These are phyloP conservation scores for Ophidiomyces ophidiicola DNA, from an alignment of 2,329 filamentous ascomycete genomes.

Conservation along the genomic window DNA sequence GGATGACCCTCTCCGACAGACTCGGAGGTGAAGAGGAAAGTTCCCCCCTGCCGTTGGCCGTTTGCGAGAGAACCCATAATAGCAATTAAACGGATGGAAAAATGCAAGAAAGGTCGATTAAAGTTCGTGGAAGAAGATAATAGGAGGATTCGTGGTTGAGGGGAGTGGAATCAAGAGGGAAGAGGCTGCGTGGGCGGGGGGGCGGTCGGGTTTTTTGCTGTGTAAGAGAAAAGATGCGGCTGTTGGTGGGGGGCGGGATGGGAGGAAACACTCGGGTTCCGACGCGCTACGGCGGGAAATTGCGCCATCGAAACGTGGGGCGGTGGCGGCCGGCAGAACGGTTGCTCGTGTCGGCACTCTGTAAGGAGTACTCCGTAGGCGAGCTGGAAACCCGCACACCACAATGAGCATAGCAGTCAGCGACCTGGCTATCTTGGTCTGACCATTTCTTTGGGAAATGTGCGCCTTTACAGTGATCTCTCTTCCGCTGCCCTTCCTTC, in stretches of 20 bases:
- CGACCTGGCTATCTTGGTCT: no score
- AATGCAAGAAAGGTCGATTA: conserved; percentile 17
- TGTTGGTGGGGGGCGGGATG: no score
- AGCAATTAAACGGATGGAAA: conserved; percentile 20
- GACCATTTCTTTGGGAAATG: background rate
- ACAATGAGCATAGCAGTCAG: no score
- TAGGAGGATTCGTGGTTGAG: conserved; percentile 4
- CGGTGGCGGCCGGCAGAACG: conserved; percentile 8
- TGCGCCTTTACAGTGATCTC: background rate
- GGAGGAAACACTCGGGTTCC: no score
- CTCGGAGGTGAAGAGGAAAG: conserved; percentile 83
- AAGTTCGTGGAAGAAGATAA: background rate
- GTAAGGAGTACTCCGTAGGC: no score
- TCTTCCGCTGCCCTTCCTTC: no score
- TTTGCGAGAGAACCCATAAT: conserved; percentile 41
- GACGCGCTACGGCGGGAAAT: no score
- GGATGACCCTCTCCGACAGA: conserved; percentile 84
- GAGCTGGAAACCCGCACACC: no score
- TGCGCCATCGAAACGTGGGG: no score
- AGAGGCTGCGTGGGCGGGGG: background rate
- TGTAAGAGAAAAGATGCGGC: background rate
- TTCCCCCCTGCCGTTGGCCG: conserved; percentile 37
- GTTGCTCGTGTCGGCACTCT: background rate
- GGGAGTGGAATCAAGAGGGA: background rate
- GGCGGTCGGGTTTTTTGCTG: conserved; percentile 5